A percentile compares a stretch with the other conserved stretches of the same genome.
Conservation (phyloP, 805 yeast species). For the Cyberlindnera meyerae region DNA sequence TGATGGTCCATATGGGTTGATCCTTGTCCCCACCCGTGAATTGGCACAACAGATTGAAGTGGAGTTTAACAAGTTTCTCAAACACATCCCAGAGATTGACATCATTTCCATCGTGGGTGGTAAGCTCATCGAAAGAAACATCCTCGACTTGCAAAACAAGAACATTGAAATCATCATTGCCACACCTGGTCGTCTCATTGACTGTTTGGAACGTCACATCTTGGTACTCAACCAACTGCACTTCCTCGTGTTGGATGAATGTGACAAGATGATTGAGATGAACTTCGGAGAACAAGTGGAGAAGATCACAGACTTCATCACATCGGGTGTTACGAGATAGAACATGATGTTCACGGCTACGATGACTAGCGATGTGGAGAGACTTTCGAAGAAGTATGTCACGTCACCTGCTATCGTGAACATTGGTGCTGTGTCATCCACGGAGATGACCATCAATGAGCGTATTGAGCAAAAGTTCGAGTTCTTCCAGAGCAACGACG, state of each 20-base stretch:
- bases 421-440: slow-evolving; percentile 53
- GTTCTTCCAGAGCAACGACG: slow-evolving; percentile 36
- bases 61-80: slow-evolving; percentile 54
- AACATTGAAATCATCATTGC: slow-evolving; percentile 60
- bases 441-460: slow-evolving; percentile 32
- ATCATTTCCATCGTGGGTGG: slow-evolving; percentile 84
- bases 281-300: slow-evolving; percentile 84
- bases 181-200: slow-evolving; percentile 90
- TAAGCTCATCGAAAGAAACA: slow-evolving; percentile 73
- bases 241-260: slow-evolving; percentile 83
- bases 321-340: slow-evolving; percentile 39
- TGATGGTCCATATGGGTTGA: slow-evolving; percentile 70
- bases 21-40: slow-evolving; percentile 92
- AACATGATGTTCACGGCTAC: slow-evolving; percentile 96
- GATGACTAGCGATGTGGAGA: slow-evolving; percentile 69
- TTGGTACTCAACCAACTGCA: slow-evolving; percentile 55
- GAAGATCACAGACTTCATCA: slow-evolving; percentile 52
- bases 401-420: slow-evolving; percentile 55
- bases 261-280: slow-evolving; percentile 92
- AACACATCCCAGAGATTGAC: slow-evolving; percentile 35
- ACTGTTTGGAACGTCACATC: slow-evolving; percentile 66
- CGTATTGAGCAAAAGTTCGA: slow-evolving; percentile 68
- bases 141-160: slow-evolving; percentile 43
- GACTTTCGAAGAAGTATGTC: slow-evolving; percentile 59
- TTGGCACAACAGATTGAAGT: slow-evolving; percentile 79